A percentile compares a stretch with the other conserved stretches of the same genome.
Conservation (phyloP, 140 eudicot genomes). For the Eryngium alpinum region DNA sequence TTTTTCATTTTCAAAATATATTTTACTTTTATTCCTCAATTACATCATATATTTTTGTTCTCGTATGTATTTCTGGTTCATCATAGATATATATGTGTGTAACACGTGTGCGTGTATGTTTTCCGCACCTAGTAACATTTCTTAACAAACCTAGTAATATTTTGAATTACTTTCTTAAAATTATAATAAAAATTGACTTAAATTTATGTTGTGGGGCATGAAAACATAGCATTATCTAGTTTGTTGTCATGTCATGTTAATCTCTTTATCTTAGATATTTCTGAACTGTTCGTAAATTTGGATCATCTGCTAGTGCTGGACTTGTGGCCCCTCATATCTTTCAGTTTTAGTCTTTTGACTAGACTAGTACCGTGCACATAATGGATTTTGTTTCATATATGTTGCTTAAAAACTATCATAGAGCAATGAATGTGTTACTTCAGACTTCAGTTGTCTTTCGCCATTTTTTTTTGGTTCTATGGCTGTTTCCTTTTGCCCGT, state of each 20-base stretch:
- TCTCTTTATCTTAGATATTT: neutral
- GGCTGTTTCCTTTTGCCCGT: no score
- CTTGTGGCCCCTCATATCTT: neutral
- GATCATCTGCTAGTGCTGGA: neutral
- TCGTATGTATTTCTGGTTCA: no score
- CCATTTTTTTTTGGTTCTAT: neutral
- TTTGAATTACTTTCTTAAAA: no score
- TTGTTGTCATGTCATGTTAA: neutral
- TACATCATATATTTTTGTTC: no score
- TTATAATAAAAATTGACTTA: no score
- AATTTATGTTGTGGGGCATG: neutral
- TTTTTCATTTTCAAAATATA: no score
- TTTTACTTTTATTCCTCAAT: no score
- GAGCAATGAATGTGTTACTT: neutral
- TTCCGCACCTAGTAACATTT: no score
- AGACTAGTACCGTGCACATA: slow-evolving; percentile 1
- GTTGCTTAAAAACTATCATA: neutral
- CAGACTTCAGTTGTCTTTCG: neutral
- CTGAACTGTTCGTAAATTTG: neutral
- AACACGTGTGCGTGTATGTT: no score
- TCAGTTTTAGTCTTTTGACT: neutral
- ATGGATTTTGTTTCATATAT: neutral
- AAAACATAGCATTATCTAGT: neutral
- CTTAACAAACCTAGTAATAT: no score
- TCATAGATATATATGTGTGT: no score